phyloP scores from a whole-genome alignment of 2,329 filamentous ascomycete genomes.

The Cryphonectria japonica region DNA sequence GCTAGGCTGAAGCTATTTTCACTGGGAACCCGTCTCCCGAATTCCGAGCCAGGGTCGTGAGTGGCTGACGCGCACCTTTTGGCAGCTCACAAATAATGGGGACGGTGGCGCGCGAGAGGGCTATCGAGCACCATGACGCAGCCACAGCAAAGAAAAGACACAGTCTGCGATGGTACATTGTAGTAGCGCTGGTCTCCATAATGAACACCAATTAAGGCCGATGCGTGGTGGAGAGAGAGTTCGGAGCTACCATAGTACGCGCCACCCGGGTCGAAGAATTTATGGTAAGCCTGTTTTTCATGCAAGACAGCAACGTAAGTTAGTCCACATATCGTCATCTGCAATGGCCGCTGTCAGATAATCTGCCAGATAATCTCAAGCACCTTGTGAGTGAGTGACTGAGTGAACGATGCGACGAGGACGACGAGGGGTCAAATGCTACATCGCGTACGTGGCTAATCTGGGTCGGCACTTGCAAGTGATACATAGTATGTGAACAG shows the following conservation, averaged over 20 bases:
- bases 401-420: not conserved
- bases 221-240: not conserved
- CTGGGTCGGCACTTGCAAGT: too few species aligned
- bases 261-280: not conserved
- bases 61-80: not conserved
- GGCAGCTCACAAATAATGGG: not conserved
- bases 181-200: not conserved
- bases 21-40: not conserved
- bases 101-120: too few species aligned
- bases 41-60: not conserved
- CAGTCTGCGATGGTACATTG: not conserved
- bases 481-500: too few species aligned
- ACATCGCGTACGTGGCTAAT: too few species aligned
- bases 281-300: not conserved
- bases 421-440: too few species aligned
- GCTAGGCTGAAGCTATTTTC: not conserved
- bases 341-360: not conserved
- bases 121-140: constrained; percentile 7
- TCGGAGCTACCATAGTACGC: not conserved
- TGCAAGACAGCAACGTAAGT: too few species aligned
- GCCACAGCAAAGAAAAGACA: not conserved
- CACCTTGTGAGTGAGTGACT: not conserved
- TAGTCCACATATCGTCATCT: too few species aligned
- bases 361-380: not conserved
- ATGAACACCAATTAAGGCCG: not conserved